Base-by-base conservation (phyloP, 2,329 filamentous ascomycete species). In the Kalmusia sp. region DNA sequence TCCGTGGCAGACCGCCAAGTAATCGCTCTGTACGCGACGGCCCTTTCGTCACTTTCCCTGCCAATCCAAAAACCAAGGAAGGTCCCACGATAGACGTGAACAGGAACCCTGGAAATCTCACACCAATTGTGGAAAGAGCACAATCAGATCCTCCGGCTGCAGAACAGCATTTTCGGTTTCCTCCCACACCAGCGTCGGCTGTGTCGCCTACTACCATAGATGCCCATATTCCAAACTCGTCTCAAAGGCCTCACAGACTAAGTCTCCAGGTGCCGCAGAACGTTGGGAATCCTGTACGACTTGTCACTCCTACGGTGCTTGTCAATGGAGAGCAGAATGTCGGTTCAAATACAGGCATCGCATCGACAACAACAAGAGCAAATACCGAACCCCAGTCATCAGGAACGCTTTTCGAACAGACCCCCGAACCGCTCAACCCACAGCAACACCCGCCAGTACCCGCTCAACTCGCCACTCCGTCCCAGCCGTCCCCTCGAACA, bases 1-100 rank as follows among this genome's bases (percentile, higher is more conserved):
- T 89, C 12, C 82, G 92, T 59, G 92, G 93, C 6, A 82, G 93
- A 54, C 93, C 93, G 35, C 91, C 91, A 0, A 89, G 87, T 51
- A 90, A 88, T 63, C 83, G 86, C 22, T 83, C 81, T n/a, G 80
- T 82, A 0, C 80, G 84, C 12, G 86, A 90, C 58, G 86, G 86
- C 0, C 86, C 88, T 0, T 90, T 87, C 60, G 87, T 86, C 4
- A 88, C 89, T 0, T 90, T 90, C 59, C 87, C 88, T 3, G 85
- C 83, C 12, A 86, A 85, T 57, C 82, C 84, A 25, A 73, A 73
- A 38, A 78, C 74, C 31, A 82, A 77, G 60, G 77, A 79, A 59
- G 76, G 76, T 5, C 75, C 79, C 11, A 79, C 76, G 5, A 77
- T 80, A 27, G 77, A 78, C 27, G 72, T 80, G 22, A 67, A 72